Evolutionary conservation across 208 protist species (phyloP), one percentile per base, ranked within the genome.

Genomic region (Trypanosoma conorhini): DNA sequence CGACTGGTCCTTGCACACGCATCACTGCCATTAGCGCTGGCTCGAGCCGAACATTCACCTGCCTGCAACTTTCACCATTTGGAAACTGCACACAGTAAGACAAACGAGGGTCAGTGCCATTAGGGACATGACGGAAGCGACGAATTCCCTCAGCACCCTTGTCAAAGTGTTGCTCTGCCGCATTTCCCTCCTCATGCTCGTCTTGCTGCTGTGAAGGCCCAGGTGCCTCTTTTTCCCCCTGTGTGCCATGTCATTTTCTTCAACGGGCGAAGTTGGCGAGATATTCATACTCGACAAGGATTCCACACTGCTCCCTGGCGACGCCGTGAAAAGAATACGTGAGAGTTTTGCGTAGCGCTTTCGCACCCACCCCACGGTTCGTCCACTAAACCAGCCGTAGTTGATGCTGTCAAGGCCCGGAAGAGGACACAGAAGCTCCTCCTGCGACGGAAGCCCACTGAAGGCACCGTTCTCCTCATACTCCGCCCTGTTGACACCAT

Each of bases 11-110:
- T 74, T 88, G 82, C 28, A 86, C 83, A 7, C 91, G 82, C 91
- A 94, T 93, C 26, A 93, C 83, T 19, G 88, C 87, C 91, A 96
- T 96, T 44, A 96, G 48, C 38, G 81, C 91, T 17, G 86, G 84
- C 72, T 96, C 91, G n/a, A 96, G 75, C 5, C 91, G 86, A 52
- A 88, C 85, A 67, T 91, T 93, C 44, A 96, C 86, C 77, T 96
- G 91, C 26, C 88, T 82, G 65, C 72, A 96, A 75, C 86, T 91
- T 77, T 96, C 91, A 7, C 91, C 91, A 61, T 88, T 91, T 9
- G 91, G 88, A 58, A 96, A 91, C 65, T 91, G 86, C 64, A 89
- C 83, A 74, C 85, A 88, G 71, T 92, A 96, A 46, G 72, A 77
- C 1, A 93, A 72, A 3, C 74, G 74, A 17, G 86, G 86, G 62